phyloP scores from a whole-genome alignment of 1,284 basidiomycete genomes.

The Ustilago crameri region DNA sequence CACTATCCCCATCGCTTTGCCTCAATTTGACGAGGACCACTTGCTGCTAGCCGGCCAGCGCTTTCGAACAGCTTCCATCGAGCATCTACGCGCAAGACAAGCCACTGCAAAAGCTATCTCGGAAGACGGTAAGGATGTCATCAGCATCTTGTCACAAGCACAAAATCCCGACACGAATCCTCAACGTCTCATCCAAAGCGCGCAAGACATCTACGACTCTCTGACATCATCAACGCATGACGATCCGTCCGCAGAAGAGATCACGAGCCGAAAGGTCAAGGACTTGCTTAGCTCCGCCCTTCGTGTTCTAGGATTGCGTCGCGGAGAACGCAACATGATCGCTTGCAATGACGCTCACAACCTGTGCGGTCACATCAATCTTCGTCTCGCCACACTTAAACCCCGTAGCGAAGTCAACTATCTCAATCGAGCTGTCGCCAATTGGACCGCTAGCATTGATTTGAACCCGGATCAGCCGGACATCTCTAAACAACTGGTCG shows the following conservation, averaged over 20 bases:
- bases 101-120: neutral
- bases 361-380: constrained; percentile 30
- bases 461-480: constrained; percentile 25
- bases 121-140: constrained; percentile 9
- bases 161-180: constrained; percentile 38
- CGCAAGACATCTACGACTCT: constrained; percentile 4
- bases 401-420: constrained; percentile 18
- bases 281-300: constrained; percentile 29
- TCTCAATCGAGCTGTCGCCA: constrained; percentile 21
- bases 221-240: neutral
- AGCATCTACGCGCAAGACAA: constrained; percentile 5
- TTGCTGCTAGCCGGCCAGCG: constrained; percentile 17
- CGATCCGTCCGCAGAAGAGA: neutral
- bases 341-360: constrained; percentile 31
- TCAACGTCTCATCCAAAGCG: constrained; percentile 5
- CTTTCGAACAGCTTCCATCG: constrained; percentile 24
- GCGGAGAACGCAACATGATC: constrained; percentile 29
- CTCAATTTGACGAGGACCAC: constrained; percentile 17
- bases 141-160: constrained; percentile 17
- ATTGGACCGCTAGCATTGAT: constrained; percentile 27
- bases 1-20: neutral
- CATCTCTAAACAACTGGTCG: constrained; percentile 8
- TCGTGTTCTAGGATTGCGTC: constrained; percentile 24
- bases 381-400: constrained; percentile 18
- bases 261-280: constrained; percentile 12